phyloP scores from a whole-genome alignment of 495 filamentous ascomycete genomes.

The Aspergillus baeticus region DNA sequence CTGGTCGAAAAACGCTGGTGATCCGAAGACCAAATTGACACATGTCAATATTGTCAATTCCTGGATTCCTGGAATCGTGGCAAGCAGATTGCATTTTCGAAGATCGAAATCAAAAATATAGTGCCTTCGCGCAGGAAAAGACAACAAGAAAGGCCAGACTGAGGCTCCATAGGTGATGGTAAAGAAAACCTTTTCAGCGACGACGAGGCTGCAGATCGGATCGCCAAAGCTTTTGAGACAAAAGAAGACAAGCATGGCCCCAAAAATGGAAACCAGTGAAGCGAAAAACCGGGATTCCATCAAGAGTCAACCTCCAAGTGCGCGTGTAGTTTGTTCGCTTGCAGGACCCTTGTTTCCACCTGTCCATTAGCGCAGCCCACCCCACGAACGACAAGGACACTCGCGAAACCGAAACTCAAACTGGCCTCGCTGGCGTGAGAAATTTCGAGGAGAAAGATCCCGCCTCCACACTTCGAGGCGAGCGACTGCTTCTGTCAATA shows the following conservation, averaged over 20 bases:
- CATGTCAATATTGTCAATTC: neutral
- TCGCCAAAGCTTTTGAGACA: constrained; percentile 33
- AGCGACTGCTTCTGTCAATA: too few species aligned
- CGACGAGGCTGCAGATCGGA: constrained; percentile 37
- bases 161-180: neutral
- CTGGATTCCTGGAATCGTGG: too few species aligned
- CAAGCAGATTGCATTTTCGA: too few species aligned
- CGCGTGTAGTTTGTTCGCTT: neutral
- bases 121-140: too few species aligned
- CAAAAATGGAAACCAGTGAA: neutral
- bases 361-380: constrained; percentile 1
- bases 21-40: neutral
- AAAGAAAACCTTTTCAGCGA: constrained; percentile 1
- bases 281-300: neutral
- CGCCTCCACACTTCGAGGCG: too few species aligned
- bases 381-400: constrained; percentile 3
- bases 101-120: too few species aligned
- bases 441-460: too few species aligned
- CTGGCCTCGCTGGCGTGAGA: neutral
- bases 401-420: constrained; percentile 1
- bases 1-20: neutral
- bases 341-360: constrained; percentile 7
- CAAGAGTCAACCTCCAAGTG: neutral
- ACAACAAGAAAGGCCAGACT: too few species aligned
- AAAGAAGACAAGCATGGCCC: neutral